Evolutionary conservation across 176 grass and related monocot species (phyloP), one percentile per base, ranked within the genome.

Genomic region (Juncus inflexus): DNA sequence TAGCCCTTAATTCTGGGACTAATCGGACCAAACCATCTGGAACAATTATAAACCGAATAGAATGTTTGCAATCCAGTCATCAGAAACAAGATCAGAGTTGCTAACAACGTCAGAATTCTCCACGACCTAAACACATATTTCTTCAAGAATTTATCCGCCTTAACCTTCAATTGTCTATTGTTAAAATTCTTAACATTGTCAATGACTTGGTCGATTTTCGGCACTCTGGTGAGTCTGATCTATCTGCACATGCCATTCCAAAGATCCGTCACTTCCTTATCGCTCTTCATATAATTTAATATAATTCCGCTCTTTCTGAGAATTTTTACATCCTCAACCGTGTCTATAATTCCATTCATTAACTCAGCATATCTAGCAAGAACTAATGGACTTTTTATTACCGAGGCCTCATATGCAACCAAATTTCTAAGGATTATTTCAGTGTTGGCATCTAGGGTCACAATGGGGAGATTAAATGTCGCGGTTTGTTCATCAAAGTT

Each of bases 341-440:
- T 69, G 77, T 92, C 78, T 62, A 92, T 77, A 68, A 92, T 84
- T 8, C 89, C 84, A 66, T 92, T 87, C 84, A 92, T 87, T 55
- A 92, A 78, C 81, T 92, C 81, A 8, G 84, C 87, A 81, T 87
- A 92, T 65, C 84, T 35, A 0, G 84, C 74, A 12, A 92, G 73
- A 11, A 87, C 80, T 3, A 84, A 63, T 11, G 89, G 89, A 10
- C 84, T 84, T 0, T 61, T 47, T 52, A 78, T 84, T 8, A 79
- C 75, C 4, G 78, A 47, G 2, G 84, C 75, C 64, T 92, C 84
- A 65, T 92, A 92, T 12, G 89, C 84, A 1, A 87, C 89, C 1
- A 92, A 81, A 60, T 92, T 92, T 2, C 89, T 65, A 50, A 92
- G 61, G 52, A 87, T 14, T 37, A 82, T 71, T 40, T 87, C 84